phyloP scores from a whole-genome alignment of 139 green algal species.

The Monoraphidium neglectum region DNA sequence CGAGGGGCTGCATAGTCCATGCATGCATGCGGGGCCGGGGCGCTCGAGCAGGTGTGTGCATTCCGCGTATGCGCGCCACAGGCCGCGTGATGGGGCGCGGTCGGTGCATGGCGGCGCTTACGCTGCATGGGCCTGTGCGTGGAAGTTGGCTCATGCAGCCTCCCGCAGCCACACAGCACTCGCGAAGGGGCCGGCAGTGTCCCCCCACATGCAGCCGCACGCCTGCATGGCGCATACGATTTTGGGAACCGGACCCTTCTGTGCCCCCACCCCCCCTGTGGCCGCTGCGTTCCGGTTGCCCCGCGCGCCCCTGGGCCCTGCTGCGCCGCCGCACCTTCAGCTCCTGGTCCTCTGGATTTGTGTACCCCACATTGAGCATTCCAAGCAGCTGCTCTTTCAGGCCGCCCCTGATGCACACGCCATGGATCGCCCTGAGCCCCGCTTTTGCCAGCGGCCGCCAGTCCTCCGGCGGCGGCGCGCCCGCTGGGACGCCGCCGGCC shows the following conservation, averaged over 20 bases:
- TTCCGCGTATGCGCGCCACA: no score
- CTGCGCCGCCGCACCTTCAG: slow-evolving; percentile 29
- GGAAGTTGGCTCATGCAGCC: no score
- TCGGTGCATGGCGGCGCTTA: no score
- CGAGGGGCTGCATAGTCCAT: no score
- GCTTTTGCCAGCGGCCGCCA: slow-evolving; percentile 7
- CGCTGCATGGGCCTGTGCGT: no score
- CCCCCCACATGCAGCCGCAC: no score
- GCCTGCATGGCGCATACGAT: no score
- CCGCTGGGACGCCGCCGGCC: not conserved
- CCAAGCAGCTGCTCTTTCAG: slow-evolving; percentile 31
- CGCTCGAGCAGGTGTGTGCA: no score
- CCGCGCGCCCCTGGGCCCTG: not conserved
- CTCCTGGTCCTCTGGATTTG: slow-evolving; percentile 19
- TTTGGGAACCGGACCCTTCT: not conserved
- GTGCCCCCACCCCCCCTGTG: not conserved
- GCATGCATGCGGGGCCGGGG: no score
- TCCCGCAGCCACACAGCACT: no score
- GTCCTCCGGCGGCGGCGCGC: slow-evolving; percentile 1
- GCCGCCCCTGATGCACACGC: slow-evolving; percentile 41
- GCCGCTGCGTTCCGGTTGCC: not conserved
- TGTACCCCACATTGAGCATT: slow-evolving; percentile 52
- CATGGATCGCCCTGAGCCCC: slow-evolving; percentile 24
- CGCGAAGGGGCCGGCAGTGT: no score
- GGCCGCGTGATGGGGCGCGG: no score